phyloP scores from a whole-genome alignment of 768 basidiomycete genomes.

The Amanita rubescens region DNA sequence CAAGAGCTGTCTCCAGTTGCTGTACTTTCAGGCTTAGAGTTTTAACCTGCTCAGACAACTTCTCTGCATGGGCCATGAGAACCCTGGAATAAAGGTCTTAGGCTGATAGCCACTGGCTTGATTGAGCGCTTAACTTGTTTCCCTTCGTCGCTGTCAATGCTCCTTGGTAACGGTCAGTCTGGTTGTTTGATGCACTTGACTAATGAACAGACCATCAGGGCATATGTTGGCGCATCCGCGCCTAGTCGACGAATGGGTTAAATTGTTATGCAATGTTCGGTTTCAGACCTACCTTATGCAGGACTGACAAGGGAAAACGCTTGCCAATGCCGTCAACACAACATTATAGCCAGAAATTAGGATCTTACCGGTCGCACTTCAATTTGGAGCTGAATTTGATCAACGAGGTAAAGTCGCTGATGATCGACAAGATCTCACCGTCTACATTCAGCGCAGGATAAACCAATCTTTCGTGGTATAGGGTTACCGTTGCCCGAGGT shows the following conservation, averaged over 20 bases:
- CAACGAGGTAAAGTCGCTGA: background rate
- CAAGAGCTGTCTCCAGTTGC: slow-evolving; percentile 38
- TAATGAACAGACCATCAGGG: slow-evolving; percentile 32
- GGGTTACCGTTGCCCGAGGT: slow-evolving; percentile 9
- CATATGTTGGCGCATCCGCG: slow-evolving; percentile 47
- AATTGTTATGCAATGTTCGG: background rate
- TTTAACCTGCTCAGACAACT: slow-evolving; percentile 40
- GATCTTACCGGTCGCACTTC: slow-evolving; percentile 40
- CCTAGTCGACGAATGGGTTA: slow-evolving; percentile 15
- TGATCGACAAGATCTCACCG: slow-evolving; percentile 22
- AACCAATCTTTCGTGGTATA: slow-evolving; percentile 28
- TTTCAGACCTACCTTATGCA: slow-evolving; percentile 30
- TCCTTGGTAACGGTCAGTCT: slow-evolving; percentile 18
- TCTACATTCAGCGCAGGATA: slow-evolving; percentile 49
- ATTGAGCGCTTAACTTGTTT: slow-evolving; percentile 34
- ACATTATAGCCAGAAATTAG: background rate
- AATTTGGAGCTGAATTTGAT: slow-evolving; percentile 37
- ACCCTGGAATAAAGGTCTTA: slow-evolving; percentile 25
- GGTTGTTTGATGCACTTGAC: background rate
- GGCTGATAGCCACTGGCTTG: background rate
- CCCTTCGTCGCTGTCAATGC: slow-evolving; percentile 48
- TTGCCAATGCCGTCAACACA: slow-evolving; percentile 15
- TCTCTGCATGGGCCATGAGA: slow-evolving; percentile 43
- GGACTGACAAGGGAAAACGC: slow-evolving; percentile 47
- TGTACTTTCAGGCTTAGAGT: slow-evolving; percentile 32